These are phyloP conservation scores for Aspergillus ibericus DNA, from an alignment of 2,329 filamentous ascomycete species.

Conservation along the genomic window DNA sequence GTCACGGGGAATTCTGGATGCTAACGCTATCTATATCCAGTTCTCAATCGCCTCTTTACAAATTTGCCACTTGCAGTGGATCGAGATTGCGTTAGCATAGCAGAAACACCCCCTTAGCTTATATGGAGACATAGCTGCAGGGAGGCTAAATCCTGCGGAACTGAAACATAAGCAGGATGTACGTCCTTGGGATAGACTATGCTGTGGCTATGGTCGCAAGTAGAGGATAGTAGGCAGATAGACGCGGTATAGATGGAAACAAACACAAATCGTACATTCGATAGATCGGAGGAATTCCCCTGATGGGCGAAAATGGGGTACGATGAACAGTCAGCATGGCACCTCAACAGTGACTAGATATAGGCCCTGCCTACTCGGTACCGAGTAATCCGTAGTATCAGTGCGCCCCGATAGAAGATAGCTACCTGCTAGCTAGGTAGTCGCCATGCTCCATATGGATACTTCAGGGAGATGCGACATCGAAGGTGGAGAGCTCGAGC, in stretches of 20 bases:
- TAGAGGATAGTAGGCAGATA: background rate
- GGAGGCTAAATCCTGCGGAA: background rate
- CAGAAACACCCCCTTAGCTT: background rate
- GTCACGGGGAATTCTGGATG: background rate
- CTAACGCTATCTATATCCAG: background rate
- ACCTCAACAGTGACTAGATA: background rate
- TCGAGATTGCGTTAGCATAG: background rate
- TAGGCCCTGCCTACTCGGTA: background rate
- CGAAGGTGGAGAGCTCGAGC: constrained; percentile 1
- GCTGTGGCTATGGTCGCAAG: background rate
- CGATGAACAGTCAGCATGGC: background rate
- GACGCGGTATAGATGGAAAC: background rate
- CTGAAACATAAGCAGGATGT: background rate
- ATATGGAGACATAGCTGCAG: background rate
- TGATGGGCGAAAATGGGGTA: background rate
- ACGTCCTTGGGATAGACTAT: background rate
- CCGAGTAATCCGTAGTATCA: background rate
- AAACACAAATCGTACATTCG: background rate
- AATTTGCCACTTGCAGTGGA: constrained; percentile 5
- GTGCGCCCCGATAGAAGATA: background rate
- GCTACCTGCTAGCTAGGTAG: background rate
- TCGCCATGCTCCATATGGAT: background rate
- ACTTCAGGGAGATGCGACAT: background rate
- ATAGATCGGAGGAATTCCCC: background rate
- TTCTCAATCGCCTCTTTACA: background rate